Conservation (phyloP, 2,329 filamentous ascomycete species). For the Penicillium griseofulvum region DNA sequence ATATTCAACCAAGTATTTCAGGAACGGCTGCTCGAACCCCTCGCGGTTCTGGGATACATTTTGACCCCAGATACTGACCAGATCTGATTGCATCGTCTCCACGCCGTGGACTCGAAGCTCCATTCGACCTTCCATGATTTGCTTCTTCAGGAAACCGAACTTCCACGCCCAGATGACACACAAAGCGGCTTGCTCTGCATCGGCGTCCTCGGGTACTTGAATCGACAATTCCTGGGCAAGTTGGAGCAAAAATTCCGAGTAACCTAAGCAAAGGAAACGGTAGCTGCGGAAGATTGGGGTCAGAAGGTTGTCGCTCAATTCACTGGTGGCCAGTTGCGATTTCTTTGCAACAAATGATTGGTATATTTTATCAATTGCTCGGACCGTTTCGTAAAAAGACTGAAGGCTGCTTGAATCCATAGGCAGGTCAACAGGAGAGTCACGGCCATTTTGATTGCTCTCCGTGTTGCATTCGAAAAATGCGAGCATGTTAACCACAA, state of each 20-base stretch:
- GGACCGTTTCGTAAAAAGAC: constrained; percentile 30
- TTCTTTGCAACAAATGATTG: constrained; percentile 44
- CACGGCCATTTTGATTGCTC: constrained; percentile 23
- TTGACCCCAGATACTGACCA: constrained; percentile 65
- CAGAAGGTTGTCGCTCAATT: constrained; percentile 40
- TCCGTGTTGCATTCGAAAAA: constrained; percentile 34
- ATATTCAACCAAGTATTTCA: constrained; percentile 67
- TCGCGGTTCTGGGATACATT: constrained; percentile 51
- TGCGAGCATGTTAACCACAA: constrained; percentile 26
- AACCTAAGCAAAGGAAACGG: constrained; percentile 28
- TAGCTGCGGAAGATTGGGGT: constrained; percentile 34
- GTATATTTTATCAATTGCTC: constrained; percentile 36
- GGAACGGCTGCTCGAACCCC: constrained; percentile 46
- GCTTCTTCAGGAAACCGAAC: constrained; percentile 65
- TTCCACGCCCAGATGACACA: constrained; percentile 60
- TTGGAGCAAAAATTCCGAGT: constrained; percentile 32
- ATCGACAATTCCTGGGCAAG: constrained; percentile 39
- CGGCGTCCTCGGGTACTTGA: constrained; percentile 29
- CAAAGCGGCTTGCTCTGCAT: constrained; percentile 27
- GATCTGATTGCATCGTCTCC: constrained; percentile 66
- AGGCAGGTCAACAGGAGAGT: constrained; percentile 19
- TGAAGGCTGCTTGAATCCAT: constrained; percentile 19
- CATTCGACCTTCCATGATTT: constrained; percentile 84
- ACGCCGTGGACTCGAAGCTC: constrained; percentile 80
- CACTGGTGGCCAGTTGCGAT: constrained; percentile 42